Percentiles rank a stretch among this genome's conserved stretches.
phyloP scores from a whole-genome alignment of 2,329 filamentous ascomycete genomes.

The Ophiocordyceps camponoti-leonardi region DNA sequence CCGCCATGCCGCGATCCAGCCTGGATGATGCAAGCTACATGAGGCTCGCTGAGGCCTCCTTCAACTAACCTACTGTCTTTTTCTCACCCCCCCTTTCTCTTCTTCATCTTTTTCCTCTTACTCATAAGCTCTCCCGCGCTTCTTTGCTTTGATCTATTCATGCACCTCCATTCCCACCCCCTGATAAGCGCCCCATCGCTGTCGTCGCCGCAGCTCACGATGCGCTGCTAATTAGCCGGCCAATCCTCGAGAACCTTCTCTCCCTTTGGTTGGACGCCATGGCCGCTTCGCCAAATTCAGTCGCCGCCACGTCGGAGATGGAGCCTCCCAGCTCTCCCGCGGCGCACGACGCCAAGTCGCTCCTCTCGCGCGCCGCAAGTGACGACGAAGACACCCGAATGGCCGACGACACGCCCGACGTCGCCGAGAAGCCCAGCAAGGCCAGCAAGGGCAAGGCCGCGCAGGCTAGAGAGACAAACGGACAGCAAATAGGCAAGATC shows the following conservation, averaged over 20 bases:
- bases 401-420: conserved; percentile 25
- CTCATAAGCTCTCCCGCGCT: neutral
- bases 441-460: conserved; percentile 15
- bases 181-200: neutral
- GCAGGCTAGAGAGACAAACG: conserved; percentile 16
- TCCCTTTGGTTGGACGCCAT: conserved; percentile 9
- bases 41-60: neutral
- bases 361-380: conserved; percentile 24
- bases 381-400: conserved; percentile 30
- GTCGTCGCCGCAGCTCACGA: neutral
- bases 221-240: neutral
- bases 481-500: conserved; percentile 47
- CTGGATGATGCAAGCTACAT: neutral
- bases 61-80: neutral
- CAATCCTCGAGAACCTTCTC: neutral
- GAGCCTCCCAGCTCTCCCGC: conserved; percentile 29
- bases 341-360: conserved; percentile 25
- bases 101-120: neutral
- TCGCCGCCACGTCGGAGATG: conserved; percentile 24
- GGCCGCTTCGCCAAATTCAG: conserved; percentile 23
- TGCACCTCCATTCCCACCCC: no score
- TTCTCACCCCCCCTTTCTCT: neutral
- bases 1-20: neutral
- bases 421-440: conserved; percentile 19
- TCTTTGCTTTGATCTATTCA: no score